A percentile compares a stretch with the other conserved stretches of the same genome.
phyloP scores from a whole-genome alignment of 2,329 filamentous ascomycete species.

The Cytospora piceae region DNA sequence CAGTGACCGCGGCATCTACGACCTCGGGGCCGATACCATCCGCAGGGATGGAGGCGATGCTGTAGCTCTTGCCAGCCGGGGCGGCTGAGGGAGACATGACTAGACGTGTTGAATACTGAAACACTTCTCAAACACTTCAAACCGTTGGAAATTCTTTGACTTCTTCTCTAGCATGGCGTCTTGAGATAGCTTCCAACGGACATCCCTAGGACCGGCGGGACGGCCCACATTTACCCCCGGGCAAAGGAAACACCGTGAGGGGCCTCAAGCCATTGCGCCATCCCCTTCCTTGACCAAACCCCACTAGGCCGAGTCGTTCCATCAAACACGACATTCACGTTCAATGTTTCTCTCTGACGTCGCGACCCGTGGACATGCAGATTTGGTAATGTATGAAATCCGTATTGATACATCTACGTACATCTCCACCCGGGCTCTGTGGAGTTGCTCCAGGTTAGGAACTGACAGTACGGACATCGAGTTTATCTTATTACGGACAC shows the following conservation, averaged over 20 bases:
- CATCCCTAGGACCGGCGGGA: neutral
- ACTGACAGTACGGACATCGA: neutral
- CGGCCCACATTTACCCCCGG: conserved; percentile 9
- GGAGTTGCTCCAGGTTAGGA: too few relatives aligned
- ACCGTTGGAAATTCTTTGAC: neutral
- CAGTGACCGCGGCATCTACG: conserved; percentile 62
- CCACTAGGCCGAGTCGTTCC: neutral
- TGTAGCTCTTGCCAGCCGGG: conserved; percentile 37
- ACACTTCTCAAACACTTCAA: neutral
- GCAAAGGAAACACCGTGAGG: conserved; percentile 28
- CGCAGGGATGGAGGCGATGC: conserved; percentile 63
- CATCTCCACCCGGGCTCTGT: neutral
- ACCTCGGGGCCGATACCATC: conserved; percentile 69
- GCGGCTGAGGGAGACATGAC: conserved; percentile 27
- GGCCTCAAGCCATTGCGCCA: neutral
- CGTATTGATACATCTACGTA: neutral
- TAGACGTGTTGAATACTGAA: neutral
- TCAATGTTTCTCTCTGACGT: neutral
- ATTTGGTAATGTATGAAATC: too few relatives aligned
- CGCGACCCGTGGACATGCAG: neutral
- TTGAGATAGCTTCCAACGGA: neutral
- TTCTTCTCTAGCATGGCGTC: neutral
- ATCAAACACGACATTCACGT: neutral
- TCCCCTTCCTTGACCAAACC: neutral
- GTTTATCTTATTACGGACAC: neutral